These are phyloP conservation scores for Suhomyces tanzawaensis DNA, from an alignment of 805 yeast genomes.

Conservation along the genomic window DNA sequence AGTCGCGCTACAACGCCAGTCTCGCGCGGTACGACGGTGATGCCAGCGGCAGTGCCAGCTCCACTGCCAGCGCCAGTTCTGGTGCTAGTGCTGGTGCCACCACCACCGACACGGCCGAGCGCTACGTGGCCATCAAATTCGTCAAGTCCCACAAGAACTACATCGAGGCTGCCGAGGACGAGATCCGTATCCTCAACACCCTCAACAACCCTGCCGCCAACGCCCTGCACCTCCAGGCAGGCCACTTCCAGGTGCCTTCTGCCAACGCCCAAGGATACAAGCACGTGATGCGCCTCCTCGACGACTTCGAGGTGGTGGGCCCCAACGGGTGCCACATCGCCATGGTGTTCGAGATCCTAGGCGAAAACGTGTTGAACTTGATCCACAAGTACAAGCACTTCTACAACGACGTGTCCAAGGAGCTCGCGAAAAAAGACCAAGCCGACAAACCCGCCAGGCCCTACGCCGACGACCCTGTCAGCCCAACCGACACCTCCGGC, in stretches of 20 bases:
- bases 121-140: constrained; percentile 61
- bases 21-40: not conserved
- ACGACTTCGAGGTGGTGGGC: constrained; percentile 55
- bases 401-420: constrained; percentile 26
- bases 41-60: not conserved
- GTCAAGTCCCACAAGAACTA: constrained; percentile 54
- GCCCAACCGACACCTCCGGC: not conserved
- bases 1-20: constrained; percentile 18
- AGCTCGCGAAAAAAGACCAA: constrained; percentile 5
- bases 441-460: not conserved
- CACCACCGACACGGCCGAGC: constrained; percentile 16
- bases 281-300: constrained; percentile 52
- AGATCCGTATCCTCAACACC: constrained; percentile 48
- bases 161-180: constrained; percentile 64
- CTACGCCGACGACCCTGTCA: not conserved
- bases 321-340: constrained; percentile 65
- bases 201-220: constrained; percentile 21
- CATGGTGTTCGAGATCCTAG: constrained; percentile 65
- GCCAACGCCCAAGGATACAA: constrained; percentile 9
- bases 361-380: constrained; percentile 55
- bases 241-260: not conserved
- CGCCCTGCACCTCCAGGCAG: constrained; percentile 8
- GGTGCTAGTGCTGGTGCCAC: not conserved
- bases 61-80: not conserved
- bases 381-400: constrained; percentile 46